These are phyloP conservation scores for Stephanodiscus triporus DNA, from an alignment of 108 stramenopile species.

Conservation along the genomic window DNA sequence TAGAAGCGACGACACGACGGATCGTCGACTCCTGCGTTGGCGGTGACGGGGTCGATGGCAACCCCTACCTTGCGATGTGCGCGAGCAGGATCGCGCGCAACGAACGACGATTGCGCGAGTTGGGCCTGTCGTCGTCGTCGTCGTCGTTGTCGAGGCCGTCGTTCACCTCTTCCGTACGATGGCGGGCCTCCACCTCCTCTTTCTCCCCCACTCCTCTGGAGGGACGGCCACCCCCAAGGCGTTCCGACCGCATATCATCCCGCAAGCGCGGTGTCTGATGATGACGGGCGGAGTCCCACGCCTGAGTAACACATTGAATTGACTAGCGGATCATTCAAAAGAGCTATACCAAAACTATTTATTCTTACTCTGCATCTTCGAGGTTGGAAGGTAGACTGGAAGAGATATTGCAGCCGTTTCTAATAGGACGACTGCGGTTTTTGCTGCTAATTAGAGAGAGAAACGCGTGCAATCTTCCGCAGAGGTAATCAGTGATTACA, in stretches of 20 bases:
- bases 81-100: conserved; percentile 75
- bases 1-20: too few relatives aligned
- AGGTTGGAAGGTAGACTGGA: too few relatives aligned
- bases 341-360: too few relatives aligned
- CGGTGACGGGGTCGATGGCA: conserved; percentile 8
- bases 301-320: too few relatives aligned
- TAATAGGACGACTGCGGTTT: not conserved
- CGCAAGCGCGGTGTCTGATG: too few relatives aligned
- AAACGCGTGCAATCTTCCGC: not conserved
- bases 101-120: conserved; percentile 60
- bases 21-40: too few relatives aligned
- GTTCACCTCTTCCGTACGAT: too few relatives aligned
- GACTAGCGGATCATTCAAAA: too few relatives aligned
- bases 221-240: conserved; percentile 22
- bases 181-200: too few relatives aligned
- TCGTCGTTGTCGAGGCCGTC: not conserved
- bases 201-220: too few relatives aligned
- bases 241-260: conserved; percentile 23
- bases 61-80: conserved; percentile 66
- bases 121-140: conserved; percentile 54
- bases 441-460: not conserved
- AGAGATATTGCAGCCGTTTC: not conserved
- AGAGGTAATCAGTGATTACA: not conserved
- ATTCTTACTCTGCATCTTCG: too few relatives aligned
- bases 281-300: too few relatives aligned